phyloP scores from a whole-genome alignment of 495 filamentous ascomycete species.

The Mytilinidion resinicola region DNA sequence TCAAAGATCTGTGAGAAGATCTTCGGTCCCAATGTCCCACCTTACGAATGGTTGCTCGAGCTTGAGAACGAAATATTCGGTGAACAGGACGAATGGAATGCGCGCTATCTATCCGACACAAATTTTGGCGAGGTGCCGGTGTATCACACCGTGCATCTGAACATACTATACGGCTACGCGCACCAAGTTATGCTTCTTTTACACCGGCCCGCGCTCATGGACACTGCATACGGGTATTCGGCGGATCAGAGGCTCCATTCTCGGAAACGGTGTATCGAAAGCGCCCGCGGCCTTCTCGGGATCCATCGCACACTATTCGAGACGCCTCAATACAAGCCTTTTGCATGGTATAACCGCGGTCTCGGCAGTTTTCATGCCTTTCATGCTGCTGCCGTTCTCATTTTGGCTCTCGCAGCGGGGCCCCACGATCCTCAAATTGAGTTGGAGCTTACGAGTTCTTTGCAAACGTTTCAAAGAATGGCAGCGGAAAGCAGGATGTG shows the following conservation, averaged over 20 bases:
- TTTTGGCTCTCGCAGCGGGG: no score
- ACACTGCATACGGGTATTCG: conserved; percentile 37
- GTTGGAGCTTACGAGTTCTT: no score
- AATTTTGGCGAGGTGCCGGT: conserved; percentile 29
- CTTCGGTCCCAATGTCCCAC: conserved; percentile 34
- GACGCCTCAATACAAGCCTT: conserved; percentile 37
- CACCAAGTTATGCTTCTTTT: conserved; percentile 46
- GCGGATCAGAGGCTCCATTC: conserved; percentile 36
- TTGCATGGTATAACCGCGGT: conserved; percentile 40
- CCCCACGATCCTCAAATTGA: no score
- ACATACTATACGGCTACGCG: conserved; percentile 44
- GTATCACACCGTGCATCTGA: conserved; percentile 42
- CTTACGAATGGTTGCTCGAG: conserved; percentile 29
- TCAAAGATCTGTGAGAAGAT: conserved; percentile 41
- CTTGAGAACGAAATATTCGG: conserved; percentile 39
- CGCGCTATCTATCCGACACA: conserved; percentile 36
- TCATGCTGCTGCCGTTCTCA: no score
- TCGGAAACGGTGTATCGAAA: conserved; percentile 41
- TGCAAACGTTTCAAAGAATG: no score
- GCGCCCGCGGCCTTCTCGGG: conserved; percentile 39
- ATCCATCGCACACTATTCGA: conserved; percentile 40
- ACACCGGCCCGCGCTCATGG: conserved; percentile 41
- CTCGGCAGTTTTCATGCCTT: no score
- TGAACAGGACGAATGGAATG: conserved; percentile 39
- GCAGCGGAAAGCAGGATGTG: no score